Evolutionary conservation across 305 asterid species (phyloP).

Genomic region (Fraxinus platypoda): DNA sequence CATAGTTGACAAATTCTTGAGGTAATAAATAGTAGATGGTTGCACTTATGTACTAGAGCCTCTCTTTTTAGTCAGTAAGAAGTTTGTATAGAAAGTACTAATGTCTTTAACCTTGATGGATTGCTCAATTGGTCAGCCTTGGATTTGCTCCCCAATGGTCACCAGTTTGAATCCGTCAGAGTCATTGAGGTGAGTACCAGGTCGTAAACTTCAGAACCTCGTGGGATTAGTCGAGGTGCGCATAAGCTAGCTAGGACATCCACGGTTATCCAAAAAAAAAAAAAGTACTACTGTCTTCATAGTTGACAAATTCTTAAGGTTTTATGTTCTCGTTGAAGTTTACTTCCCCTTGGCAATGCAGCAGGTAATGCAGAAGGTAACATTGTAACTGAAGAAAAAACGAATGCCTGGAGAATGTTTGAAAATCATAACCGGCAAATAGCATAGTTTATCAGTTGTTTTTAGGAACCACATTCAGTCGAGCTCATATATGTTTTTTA

Average conservation of each 20-base stretch:
- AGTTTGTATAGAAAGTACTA: background rate
- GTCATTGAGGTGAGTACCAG: too few species aligned
- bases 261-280: too few species aligned
- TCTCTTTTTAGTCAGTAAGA: background rate
- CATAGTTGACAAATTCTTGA: background rate
- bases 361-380: background rate
- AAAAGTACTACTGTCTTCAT: background rate
- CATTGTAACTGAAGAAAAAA: background rate
- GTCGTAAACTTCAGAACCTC: too few species aligned
- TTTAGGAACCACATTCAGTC: background rate
- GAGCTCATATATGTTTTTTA: background rate
- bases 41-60: background rate
- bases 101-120: too few species aligned
- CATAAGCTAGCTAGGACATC: too few species aligned
- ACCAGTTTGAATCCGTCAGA: too few species aligned
- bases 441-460: background rate
- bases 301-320: background rate
- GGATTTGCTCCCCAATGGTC: too few species aligned
- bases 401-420: background rate
- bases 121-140: too few species aligned
- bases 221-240: too few species aligned
- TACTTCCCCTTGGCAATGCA: background rate
- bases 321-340: background rate
- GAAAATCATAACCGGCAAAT: background rate
- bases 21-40: background rate